Percentiles rank a stretch among this genome's conserved stretches.
These are phyloP conservation scores for Veloporphyrellus conicus DNA, from an alignment of 1,284 basidiomycete genomes.

Conservation along the genomic window DNA sequence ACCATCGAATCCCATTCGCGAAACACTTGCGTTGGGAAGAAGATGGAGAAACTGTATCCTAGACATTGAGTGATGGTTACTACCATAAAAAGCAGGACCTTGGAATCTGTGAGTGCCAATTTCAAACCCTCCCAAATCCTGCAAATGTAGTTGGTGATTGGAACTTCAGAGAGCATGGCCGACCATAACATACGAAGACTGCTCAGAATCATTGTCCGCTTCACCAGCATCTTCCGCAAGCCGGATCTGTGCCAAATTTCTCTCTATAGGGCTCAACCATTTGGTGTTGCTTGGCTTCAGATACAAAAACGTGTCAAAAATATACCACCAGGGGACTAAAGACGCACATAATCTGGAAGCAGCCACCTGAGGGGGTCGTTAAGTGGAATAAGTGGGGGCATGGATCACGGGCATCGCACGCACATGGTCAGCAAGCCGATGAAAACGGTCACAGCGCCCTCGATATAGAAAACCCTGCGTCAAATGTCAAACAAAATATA, in stretches of 20 bases:
- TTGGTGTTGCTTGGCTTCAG: conserved; percentile 59
- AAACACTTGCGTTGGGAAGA: conserved; percentile 60
- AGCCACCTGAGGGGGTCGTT: conserved; percentile 36
- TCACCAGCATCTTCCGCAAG: conserved; percentile 75
- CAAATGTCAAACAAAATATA: not conserved
- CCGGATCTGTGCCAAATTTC: conserved; percentile 66
- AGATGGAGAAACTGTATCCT: conserved; percentile 67
- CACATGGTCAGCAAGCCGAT: conserved; percentile 54
- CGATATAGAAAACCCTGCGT: not conserved
- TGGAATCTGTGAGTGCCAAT: conserved; percentile 40
- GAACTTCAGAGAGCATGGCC: conserved; percentile 23
- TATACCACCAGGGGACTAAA: conserved; percentile 10
- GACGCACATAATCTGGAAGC: conserved; percentile 33
- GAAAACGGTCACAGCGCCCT: conserved; percentile 54
- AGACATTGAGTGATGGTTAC: conserved; percentile 52
- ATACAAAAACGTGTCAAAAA: not conserved
- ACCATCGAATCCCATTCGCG: not conserved
- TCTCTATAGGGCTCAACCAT: conserved; percentile 58
- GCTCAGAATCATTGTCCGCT: conserved; percentile 54
- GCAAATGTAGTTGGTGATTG: not conserved
- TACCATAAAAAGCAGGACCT: conserved; percentile 45
- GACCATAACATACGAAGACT: conserved; percentile 53
- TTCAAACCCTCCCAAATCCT: conserved; percentile 52
- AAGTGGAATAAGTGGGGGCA: not conserved
- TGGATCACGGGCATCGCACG: conserved; percentile 11